A percentile compares a stretch with the other conserved stretches of the same genome.
These are phyloP conservation scores for Dioscorea alata DNA, from an alignment of 106 monocot genomes.

Conservation along the genomic window DNA sequence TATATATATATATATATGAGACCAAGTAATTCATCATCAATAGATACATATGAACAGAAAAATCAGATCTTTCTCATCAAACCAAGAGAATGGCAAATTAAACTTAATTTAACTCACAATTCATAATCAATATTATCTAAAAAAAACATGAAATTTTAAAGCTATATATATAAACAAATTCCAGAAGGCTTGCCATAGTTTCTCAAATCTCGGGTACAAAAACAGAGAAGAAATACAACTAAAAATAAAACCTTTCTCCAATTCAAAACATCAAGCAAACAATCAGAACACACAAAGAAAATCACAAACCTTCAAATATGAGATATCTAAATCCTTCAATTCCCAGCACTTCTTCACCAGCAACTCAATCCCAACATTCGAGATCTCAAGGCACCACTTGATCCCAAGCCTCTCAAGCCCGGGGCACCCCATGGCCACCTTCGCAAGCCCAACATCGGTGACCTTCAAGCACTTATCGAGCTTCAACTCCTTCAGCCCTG, in stretches of 20 bases:
- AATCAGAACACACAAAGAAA: neutral
- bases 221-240: neutral
- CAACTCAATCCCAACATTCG: conserved; percentile 72
- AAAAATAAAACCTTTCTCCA: no score
- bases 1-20: no score
- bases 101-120: neutral
- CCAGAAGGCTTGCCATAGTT: neutral
- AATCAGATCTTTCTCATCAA: neutral
- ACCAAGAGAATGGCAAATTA: neutral
- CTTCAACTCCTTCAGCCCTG: conserved; percentile 45
- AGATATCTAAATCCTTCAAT: conserved; percentile 53
- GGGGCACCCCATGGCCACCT: conserved; percentile 58
- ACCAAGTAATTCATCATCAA: no score
- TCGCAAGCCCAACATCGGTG: conserved; percentile 79
- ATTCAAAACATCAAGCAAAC: neutral
- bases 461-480: conserved; percentile 67
- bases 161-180: neutral
- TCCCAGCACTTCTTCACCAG: conserved; percentile 71
- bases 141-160: neutral
- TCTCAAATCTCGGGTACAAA: neutral
- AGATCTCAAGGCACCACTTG: conserved; percentile 83
- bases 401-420: conserved; percentile 51
- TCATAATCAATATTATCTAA: neutral
- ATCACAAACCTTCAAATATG: conserved; percentile 58
- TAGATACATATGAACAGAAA: neutral